phyloP scores from a whole-genome alignment of 352 stramenopile genomes.

The Globisporangium echinulatum region DNA sequence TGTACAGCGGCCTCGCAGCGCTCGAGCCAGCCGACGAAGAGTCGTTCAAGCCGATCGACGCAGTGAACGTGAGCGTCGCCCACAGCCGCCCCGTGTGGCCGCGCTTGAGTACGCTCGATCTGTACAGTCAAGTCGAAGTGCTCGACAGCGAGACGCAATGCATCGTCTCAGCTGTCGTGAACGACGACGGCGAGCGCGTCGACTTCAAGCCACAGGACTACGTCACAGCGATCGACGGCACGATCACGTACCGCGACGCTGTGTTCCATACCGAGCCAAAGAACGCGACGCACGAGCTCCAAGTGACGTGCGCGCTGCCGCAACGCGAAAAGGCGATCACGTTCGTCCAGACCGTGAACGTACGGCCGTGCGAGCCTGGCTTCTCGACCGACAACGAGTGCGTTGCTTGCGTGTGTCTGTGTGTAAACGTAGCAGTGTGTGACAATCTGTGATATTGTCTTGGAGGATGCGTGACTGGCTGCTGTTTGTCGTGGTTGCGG shows the following conservation, averaged over 20 bases:
- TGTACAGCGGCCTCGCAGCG: conserved; percentile 30
- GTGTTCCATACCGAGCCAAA: conserved; percentile 24
- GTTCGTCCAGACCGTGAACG: conserved; percentile 24
- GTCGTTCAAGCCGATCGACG: conserved; percentile 28
- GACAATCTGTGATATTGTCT: not conserved
- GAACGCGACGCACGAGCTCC: conserved; percentile 24
- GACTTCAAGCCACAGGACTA: conserved; percentile 28
- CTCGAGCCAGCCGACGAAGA: conserved; percentile 45
- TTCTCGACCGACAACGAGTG: conserved; percentile 37
- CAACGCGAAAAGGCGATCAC: conserved; percentile 16
- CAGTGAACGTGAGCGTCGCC: conserved; percentile 22
- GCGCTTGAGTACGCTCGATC: conserved; percentile 43
- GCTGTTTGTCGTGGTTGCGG: not conserved
- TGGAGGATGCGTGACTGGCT: not conserved
- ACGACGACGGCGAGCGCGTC: conserved; percentile 6
- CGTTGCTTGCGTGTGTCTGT: not conserved
- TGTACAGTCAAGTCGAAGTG: conserved; percentile 59
- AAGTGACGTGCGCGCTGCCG: conserved; percentile 38
- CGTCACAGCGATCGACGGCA: conserved; percentile 19
- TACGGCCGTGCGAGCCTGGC: conserved; percentile 37
- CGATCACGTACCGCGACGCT: conserved; percentile 34
- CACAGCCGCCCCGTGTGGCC: conserved; percentile 33
- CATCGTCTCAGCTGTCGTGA: conserved; percentile 7
- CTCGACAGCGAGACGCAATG: conserved; percentile 47
- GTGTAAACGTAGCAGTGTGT: not conserved